These are phyloP conservation scores for Salicornia ramosissima DNA, from an alignment of 148 eudicot genomes.

Conservation along the genomic window DNA sequence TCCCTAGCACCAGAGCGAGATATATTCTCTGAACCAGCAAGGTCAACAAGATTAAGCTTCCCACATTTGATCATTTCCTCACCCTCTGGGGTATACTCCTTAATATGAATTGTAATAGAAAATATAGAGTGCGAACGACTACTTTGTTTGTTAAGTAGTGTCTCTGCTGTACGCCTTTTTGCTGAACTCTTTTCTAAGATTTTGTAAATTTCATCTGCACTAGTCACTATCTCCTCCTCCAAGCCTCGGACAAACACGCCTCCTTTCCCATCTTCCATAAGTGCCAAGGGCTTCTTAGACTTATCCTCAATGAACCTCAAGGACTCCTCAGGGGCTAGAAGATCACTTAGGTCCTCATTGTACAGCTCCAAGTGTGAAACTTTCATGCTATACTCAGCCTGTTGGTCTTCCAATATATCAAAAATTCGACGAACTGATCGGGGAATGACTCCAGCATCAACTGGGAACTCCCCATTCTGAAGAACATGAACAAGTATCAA, in stretches of 20 bases:
- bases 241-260: slow-evolving; percentile 92
- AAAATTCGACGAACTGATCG: slow-evolving; percentile 89
- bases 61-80: slow-evolving; percentile 99
- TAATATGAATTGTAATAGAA: slow-evolving; percentile 93
- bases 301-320: slow-evolving; percentile 73
- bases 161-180: slow-evolving; percentile 93
- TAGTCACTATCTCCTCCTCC: slow-evolving; percentile 92
- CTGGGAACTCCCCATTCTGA: slow-evolving; percentile 92
- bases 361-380: slow-evolving; percentile 88
- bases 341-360: slow-evolving; percentile 93
- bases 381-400: slow-evolving; percentile 94
- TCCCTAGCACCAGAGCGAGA: slow-evolving; percentile 99
- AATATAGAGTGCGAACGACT: slow-evolving; percentile 97
- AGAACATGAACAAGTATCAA: slow-evolving; percentile 12
- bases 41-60: slow-evolving; percentile 97
- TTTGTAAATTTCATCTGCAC: slow-evolving; percentile 94
- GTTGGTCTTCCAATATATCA: slow-evolving; percentile 81
- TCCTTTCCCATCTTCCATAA: slow-evolving; percentile 99
- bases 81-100: slow-evolving; percentile 95
- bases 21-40: slow-evolving; percentile 98
- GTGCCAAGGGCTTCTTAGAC: slow-evolving; percentile 94
- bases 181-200: slow-evolving; percentile 95
- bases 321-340: slow-evolving; percentile 84
- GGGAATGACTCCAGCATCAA: slow-evolving; percentile 98
- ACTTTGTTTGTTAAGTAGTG: slow-evolving; percentile 97